Conservation (phyloP, 257 asterid species). For the Petunia secreta region DNA sequence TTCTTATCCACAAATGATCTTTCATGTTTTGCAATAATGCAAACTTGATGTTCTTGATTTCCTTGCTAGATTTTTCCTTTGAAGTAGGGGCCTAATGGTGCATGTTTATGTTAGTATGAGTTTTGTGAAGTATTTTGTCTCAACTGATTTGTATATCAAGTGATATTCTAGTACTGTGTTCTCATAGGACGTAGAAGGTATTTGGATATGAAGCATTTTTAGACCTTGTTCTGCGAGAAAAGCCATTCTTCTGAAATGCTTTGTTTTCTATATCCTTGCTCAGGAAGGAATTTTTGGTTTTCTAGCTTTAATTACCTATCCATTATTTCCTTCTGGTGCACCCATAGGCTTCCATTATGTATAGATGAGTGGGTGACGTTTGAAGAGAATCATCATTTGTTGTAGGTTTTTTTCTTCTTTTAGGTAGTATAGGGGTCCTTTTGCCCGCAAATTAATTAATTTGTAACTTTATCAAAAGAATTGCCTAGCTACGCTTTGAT, state of each 20-base stretch:
- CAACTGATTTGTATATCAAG: constrained; percentile 6
- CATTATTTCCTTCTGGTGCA: too few species aligned
- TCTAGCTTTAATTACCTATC: background rate
- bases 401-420: too few species aligned
- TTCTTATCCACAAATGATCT: background rate
- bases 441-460: too few species aligned
- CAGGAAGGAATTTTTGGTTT: background rate
- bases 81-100: constrained; percentile 19
- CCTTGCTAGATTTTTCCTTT: constrained; percentile 1
- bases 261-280: background rate
- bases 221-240: background rate
- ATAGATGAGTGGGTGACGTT: too few species aligned
- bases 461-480: too few species aligned
- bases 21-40: background rate
- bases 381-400: too few species aligned
- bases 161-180: background rate
- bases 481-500: background rate
- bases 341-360: too few species aligned
- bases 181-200: background rate
- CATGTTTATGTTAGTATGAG: background rate
- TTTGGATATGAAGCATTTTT: background rate
- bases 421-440: too few species aligned
- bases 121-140: constrained; percentile 3
- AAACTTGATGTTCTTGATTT: background rate
- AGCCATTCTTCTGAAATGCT: background rate